Conservation (phyloP, 176 grass and related monocot species). For the Oryza meyeriana region DNA sequence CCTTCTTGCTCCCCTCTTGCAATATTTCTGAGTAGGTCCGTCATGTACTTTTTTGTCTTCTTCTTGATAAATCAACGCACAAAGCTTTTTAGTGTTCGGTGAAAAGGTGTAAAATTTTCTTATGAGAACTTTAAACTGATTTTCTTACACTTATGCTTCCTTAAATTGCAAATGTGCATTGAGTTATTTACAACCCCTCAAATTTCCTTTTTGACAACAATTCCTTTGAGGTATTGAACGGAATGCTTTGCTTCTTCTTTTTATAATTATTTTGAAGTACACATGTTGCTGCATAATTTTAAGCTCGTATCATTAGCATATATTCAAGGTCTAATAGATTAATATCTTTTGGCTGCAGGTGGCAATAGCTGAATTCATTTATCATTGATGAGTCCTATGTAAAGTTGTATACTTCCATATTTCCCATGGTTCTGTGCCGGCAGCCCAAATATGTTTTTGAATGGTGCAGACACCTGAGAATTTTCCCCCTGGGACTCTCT, state of each 20-base stretch:
- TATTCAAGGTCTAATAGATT: not conserved
- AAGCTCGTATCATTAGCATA: not conserved
- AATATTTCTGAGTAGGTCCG: too few species aligned
- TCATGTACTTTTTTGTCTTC: too few species aligned
- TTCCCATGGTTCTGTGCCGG: slow-evolving; percentile 29
- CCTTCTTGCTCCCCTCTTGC: too few species aligned
- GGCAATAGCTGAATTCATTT: not conserved
- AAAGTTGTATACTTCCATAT: not conserved
- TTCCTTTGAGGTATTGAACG: too few species aligned
- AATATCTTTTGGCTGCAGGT: not conserved
- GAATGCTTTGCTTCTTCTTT: not conserved
- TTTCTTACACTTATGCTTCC: too few species aligned
- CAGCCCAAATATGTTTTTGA: slow-evolving; percentile 36
- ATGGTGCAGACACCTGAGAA: slow-evolving; percentile 24
- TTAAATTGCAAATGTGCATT: too few species aligned
- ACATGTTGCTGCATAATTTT: not conserved
- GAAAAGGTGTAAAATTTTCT: too few species aligned
- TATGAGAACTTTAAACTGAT: too few species aligned
- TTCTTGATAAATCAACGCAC: too few species aligned
- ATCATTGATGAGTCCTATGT: not conserved
- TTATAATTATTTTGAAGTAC: not conserved
- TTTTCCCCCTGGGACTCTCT: not conserved
- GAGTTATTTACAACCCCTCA: too few species aligned
- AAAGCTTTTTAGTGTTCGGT: too few species aligned
- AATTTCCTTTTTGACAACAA: too few species aligned